These are phyloP conservation scores for Entomortierella parvispora DNA, from an alignment of 192 early-diverging fungal genomes.

Conservation along the genomic window DNA sequence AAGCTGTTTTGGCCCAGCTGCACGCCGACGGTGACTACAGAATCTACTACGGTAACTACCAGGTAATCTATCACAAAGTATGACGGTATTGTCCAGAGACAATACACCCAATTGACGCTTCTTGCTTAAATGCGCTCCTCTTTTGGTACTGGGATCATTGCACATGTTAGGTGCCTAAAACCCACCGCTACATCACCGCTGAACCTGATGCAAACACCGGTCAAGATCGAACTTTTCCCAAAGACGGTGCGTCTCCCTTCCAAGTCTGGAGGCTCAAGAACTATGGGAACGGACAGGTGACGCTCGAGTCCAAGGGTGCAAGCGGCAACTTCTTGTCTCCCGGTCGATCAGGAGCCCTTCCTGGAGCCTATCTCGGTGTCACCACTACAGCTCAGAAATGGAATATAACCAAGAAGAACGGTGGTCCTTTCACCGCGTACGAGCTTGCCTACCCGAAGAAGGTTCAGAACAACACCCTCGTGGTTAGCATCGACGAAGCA, in stretches of 20 bases:
- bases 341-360: conserved; percentile 11
- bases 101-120: too few relatives aligned
- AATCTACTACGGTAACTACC: conserved; percentile 19
- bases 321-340: conserved; percentile 4
- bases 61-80: background rate
- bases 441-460: conserved; percentile 12
- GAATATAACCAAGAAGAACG: conserved; percentile 6
- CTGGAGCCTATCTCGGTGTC: conserved; percentile 21
- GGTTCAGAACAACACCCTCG: conserved; percentile 15
- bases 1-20: conserved; percentile 6
- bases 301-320: conserved; percentile 16
- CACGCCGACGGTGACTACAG: background rate
- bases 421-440: conserved; percentile 20
- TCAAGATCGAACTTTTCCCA: background rate
- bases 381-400: conserved; percentile 21
- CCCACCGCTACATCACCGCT: conserved; percentile 11
- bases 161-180: background rate
- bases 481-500: background rate
- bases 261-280: conserved; percentile 10
- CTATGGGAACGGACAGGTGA: conserved; percentile 1
- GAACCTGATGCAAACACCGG: conserved; percentile 10
- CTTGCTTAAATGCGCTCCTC: too few relatives aligned
- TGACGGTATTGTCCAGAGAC: background rate
- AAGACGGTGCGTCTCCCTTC: background rate
- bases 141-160: too few relatives aligned